Conservation (phyloP, 768 basidiomycete genomes). For the Panellus pusillus region DNA sequence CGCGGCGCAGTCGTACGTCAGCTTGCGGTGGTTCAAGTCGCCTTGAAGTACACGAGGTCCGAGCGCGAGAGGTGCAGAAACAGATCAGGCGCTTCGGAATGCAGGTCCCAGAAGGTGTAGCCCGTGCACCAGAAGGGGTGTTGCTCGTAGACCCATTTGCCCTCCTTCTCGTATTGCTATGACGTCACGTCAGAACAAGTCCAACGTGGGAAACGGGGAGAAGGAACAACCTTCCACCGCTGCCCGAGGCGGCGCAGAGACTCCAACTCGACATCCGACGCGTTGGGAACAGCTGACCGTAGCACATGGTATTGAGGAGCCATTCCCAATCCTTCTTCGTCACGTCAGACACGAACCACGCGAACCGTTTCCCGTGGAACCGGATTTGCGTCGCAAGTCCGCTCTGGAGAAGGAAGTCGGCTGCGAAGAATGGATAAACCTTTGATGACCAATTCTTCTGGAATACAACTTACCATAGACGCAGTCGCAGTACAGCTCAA, state of each 20-base stretch:
- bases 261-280: constrained; percentile 75
- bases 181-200: constrained; percentile 5
- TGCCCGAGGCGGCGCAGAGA: constrained; percentile 75
- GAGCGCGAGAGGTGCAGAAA: constrained; percentile 90
- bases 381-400: constrained; percentile 81
- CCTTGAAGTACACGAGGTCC: constrained; percentile 93
- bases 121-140: constrained; percentile 97
- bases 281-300: constrained; percentile 89
- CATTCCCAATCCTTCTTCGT: constrained; percentile 95
- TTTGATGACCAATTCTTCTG: neutral
- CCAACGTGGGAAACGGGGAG: neutral
- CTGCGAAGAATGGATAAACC: constrained; percentile 34
- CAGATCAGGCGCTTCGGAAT: constrained; percentile 81
- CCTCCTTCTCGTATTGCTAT: constrained; percentile 89
- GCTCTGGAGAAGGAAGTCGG: constrained; percentile 91
- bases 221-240: constrained; percentile 77
- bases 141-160: constrained; percentile 93
- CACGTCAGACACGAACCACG: constrained; percentile 94
- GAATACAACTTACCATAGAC: constrained; percentile 63
- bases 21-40: constrained; percentile 89
- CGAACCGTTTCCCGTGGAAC: constrained; percentile 95
- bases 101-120: constrained; percentile 90
- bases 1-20: constrained; percentile 85
- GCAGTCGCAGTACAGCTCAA: constrained; percentile 86
- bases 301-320: constrained; percentile 85